phyloP scores from a whole-genome alignment of 139 green algal species.

The Chlorella vulgaris region DNA sequence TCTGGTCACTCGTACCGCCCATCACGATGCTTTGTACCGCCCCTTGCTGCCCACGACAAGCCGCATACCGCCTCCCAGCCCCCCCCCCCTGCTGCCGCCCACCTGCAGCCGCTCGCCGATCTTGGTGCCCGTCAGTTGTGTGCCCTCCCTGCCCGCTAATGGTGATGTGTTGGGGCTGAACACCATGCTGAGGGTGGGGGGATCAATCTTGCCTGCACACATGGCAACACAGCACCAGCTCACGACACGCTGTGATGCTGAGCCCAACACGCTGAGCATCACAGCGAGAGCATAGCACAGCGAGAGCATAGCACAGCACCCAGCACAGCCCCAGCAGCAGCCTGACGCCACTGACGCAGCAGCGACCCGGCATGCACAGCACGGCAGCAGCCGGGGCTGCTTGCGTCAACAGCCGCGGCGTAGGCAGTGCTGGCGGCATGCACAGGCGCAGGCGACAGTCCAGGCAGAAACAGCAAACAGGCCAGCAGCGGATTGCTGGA shows the following conservation, averaged over 20 bases:
- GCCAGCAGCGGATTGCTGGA: background rate
- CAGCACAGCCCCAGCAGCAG: too few species aligned
- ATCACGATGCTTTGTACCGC: background rate
- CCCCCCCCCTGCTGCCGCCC: background rate
- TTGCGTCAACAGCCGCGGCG: too few species aligned
- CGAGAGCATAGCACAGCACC: too few species aligned
- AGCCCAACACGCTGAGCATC: background rate
- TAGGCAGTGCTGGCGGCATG: too few species aligned
- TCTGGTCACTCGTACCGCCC: too few species aligned
- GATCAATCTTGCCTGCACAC: constrained; percentile 81
- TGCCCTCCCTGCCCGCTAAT: constrained; percentile 71
- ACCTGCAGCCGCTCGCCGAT: constrained; percentile 79
- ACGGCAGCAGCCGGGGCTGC: too few species aligned
- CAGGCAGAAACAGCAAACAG: too few species aligned
- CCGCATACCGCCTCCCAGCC: background rate
- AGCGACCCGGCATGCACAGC: too few species aligned
- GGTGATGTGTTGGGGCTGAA: constrained; percentile 89
- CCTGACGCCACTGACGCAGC: too few species aligned
- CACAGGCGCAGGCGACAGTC: too few species aligned
- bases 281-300: background rate
- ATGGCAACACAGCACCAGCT: background rate
- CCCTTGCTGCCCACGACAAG: background rate
- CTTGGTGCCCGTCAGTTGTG: constrained; percentile 77
- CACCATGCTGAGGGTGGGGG: constrained; percentile 89
- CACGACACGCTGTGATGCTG: background rate